phyloP scores from a whole-genome alignment of 179 eudicot species.

The Silene noctiflora region DNA sequence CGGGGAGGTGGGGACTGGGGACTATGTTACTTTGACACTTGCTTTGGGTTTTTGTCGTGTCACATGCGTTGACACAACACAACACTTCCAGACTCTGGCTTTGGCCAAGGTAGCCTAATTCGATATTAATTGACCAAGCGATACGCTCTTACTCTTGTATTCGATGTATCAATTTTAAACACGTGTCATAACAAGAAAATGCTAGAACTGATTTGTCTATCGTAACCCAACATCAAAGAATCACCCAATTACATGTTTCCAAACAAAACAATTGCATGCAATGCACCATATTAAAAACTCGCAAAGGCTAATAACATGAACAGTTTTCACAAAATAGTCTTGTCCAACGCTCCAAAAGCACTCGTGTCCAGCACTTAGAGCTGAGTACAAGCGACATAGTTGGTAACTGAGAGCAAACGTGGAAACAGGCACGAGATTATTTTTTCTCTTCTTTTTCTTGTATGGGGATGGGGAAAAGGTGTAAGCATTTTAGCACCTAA shows the following conservation, averaged over 20 bases:
- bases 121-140: neutral
- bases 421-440: neutral
- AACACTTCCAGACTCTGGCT: neutral
- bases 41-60: neutral
- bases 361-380: no score
- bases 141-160: neutral
- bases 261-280: no score
- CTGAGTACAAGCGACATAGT: neutral
- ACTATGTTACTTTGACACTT: neutral
- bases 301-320: neutral
- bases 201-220: neutral
- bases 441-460: neutral
- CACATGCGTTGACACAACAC: conserved; percentile 6
- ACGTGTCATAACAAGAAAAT: neutral
- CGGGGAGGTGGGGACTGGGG: neutral
- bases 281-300: no score
- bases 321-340: neutral
- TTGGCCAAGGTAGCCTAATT: neutral
- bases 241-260: neutral
- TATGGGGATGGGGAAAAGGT: neutral
- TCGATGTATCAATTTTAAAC: neutral
- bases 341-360: no score
- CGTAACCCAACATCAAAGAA: neutral
- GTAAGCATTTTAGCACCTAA: neutral
- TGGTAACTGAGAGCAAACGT: neutral